Evolutionary conservation across 768 basidiomycete genomes (phyloP).

Genomic region (Panus rudis): DNA sequence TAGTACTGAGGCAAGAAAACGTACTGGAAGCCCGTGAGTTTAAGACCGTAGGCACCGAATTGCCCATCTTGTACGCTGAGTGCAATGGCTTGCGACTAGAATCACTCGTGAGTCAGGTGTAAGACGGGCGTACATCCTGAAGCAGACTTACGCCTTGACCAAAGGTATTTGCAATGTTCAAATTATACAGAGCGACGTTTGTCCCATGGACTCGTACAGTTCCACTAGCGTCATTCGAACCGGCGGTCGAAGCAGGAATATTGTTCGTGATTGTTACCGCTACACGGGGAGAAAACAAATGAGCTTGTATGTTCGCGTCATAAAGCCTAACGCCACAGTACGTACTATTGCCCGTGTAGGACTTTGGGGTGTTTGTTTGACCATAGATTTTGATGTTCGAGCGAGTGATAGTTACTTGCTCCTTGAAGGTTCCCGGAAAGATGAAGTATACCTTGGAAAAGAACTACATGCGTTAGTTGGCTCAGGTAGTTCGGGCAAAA

Average conservation of each 20-base stretch:
- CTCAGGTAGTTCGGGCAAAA: not conserved
- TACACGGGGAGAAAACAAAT: slow-evolving; percentile 2
- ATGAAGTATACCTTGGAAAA: slow-evolving; percentile 14
- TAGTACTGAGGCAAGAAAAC: not conserved
- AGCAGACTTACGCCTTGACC: slow-evolving; percentile 9
- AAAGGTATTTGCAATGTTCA: slow-evolving; percentile 21
- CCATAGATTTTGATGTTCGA: slow-evolving; percentile 15
- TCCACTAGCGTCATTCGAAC: slow-evolving; percentile 19
- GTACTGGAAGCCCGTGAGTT: slow-evolving; percentile 16
- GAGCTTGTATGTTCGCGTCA: slow-evolving; percentile 2
- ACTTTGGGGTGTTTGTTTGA: slow-evolving; percentile 13
- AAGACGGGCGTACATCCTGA: not conserved
- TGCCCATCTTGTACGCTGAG: slow-evolving; percentile 15
- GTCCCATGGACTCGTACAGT: slow-evolving; percentile 18
- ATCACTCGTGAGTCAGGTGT: slow-evolving; percentile 5
- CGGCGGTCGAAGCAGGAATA: slow-evolving; percentile 18
- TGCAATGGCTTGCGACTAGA: slow-evolving; percentile 17
- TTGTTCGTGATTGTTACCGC: slow-evolving; percentile 19
- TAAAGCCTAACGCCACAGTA: too few species aligned
- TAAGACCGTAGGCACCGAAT: slow-evolving; percentile 18
- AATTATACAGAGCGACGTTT: slow-evolving; percentile 18
- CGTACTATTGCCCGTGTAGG: slow-evolving; percentile 18
- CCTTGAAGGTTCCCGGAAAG: slow-evolving; percentile 14
- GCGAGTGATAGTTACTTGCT: slow-evolving; percentile 17
- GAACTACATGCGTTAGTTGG: not conserved